A percentile compares a stretch with the other conserved stretches of the same genome.
Conservation (phyloP, 257 asterid genomes). For the Datura wrightii region DNA sequence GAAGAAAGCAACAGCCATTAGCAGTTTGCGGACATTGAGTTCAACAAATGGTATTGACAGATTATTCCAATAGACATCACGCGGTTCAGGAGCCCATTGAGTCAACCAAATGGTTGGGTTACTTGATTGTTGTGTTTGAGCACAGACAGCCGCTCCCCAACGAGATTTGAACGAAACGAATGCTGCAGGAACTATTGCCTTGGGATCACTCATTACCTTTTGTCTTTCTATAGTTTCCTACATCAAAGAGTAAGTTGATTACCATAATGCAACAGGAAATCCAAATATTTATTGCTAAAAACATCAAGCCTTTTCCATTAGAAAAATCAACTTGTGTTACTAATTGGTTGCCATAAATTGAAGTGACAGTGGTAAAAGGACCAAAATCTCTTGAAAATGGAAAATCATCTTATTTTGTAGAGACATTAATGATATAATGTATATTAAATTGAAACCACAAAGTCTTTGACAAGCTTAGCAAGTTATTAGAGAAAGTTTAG, state of each 20-base stretch:
- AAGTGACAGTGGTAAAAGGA: not conserved
- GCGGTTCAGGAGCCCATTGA: constrained; percentile 41
- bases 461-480: constrained; percentile 11
- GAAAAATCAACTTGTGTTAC: not conserved
- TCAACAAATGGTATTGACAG: constrained; percentile 39
- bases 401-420: not conserved
- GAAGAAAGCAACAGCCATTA: constrained; percentile 40
- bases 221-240: constrained; percentile 83
- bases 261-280: constrained; percentile 16
- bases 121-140: constrained; percentile 80
- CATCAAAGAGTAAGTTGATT: constrained; percentile 28
- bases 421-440: not conserved
- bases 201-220: constrained; percentile 64
- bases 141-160: constrained; percentile 95
- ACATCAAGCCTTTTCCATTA: constrained; percentile 8
- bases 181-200: constrained; percentile 84
- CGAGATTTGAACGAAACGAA: constrained; percentile 87
- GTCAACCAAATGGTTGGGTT: constrained; percentile 43
- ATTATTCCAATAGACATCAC: constrained; percentile 42
- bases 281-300: constrained; percentile 9
- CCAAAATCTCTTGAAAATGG: not conserved
- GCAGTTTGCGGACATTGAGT: constrained; percentile 36
- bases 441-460: constrained; percentile 4
- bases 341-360: constrained; percentile 1
- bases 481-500: not conserved